phyloP scores from a whole-genome alignment of 129 eudicot species.

The Erigeron canadensis region DNA sequence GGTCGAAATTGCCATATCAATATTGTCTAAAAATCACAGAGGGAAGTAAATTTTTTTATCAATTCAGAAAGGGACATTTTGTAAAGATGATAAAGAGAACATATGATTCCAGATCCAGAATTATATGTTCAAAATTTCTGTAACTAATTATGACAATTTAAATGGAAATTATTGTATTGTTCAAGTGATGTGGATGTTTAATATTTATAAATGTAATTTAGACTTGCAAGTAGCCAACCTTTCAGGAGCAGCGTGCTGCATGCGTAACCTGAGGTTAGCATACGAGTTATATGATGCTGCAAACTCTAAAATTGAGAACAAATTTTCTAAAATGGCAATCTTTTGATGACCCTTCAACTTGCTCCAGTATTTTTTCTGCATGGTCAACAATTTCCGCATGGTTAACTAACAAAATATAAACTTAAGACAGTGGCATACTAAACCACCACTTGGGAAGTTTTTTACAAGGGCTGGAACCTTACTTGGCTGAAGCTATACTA shows the following conservation, averaged over 20 bases:
- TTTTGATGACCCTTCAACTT: conserved; percentile 67
- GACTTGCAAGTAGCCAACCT: conserved; percentile 48
- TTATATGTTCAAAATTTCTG: neutral
- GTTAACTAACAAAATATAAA: conserved; percentile 10
- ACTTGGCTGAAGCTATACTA: neutral
- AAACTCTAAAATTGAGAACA: conserved; percentile 74
- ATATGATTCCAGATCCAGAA: neutral
- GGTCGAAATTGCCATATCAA: neutral
- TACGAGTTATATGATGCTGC: conserved; percentile 92
- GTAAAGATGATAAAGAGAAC: neutral
- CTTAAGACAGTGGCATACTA: neutral
- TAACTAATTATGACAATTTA: neutral
- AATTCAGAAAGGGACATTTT: neutral
- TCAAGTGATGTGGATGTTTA: neutral
- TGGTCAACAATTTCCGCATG: conserved; percentile 65
- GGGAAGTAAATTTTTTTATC: neutral
- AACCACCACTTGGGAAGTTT: neutral
- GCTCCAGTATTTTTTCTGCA: conserved; percentile 89
- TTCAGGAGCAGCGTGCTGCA: conserved; percentile 73
- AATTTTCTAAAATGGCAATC: conserved; percentile 64
- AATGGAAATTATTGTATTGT: too few relatives aligned
- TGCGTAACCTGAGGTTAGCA: conserved; percentile 72
- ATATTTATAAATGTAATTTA: neutral
- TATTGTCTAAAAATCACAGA: neutral
- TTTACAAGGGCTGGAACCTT: neutral